Percentiles rank a stretch among this genome's conserved stretches.
Evolutionary conservation across 2,329 filamentous ascomycete genomes (phyloP).

Genomic region (Rhexocercosporidium sp.): DNA sequence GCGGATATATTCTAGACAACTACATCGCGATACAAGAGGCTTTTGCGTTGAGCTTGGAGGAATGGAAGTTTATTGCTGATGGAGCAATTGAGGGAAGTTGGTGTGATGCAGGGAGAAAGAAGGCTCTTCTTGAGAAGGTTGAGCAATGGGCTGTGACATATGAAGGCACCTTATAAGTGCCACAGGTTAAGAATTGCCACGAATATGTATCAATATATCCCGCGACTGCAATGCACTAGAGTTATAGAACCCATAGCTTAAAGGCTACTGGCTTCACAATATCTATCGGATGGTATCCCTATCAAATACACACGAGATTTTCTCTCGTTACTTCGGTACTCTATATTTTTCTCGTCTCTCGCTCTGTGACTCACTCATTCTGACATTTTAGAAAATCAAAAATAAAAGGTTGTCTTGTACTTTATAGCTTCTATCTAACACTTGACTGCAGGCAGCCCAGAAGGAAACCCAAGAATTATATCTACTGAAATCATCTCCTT

Average conservation of each 20-base stretch:
- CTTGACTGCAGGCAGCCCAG: too few relatives aligned
- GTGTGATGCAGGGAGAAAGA: conserved; percentile 68
- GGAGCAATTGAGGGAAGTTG: conserved; percentile 72
- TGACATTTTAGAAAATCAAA: too few relatives aligned
- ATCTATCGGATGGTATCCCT: not conserved
- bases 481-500: too few relatives aligned
- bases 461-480: too few relatives aligned
- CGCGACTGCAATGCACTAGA: not conserved
- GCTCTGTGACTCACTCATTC: too few relatives aligned
- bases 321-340: not conserved
- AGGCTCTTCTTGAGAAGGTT: conserved; percentile 56
- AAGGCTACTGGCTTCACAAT: not conserved
- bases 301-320: not conserved
- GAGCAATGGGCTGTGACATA: conserved; percentile 43
- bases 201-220: not conserved
- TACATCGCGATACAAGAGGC: conserved; percentile 78
- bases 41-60: conserved; percentile 64
- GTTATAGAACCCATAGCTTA: not conserved
- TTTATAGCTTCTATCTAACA: too few relatives aligned
- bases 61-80: conserved; percentile 69
- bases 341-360: not conserved
- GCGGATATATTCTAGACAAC: conserved; percentile 76
- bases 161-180: conserved; percentile 13
- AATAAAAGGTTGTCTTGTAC: too few relatives aligned
- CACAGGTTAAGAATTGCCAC: not conserved